Evolutionary conservation across 345 rosid genomes (phyloP).

Genomic region (Populus davidiana): DNA sequence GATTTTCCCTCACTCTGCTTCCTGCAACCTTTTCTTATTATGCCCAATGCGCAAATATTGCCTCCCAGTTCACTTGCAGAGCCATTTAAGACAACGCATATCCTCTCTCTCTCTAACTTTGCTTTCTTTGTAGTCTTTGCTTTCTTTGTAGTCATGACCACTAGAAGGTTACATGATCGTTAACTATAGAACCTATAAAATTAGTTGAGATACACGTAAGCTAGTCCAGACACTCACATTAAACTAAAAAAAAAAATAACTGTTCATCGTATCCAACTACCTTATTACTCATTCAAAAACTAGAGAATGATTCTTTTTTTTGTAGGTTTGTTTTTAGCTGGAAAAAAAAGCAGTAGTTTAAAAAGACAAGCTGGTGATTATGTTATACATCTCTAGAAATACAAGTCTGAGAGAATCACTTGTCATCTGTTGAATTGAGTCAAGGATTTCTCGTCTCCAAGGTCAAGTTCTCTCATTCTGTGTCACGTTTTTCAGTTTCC

Average conservation of each 20-base stretch:
- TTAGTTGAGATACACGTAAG: too few species aligned
- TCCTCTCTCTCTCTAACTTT: neutral
- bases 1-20: neutral
- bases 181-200: too few species aligned
- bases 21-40: neutral
- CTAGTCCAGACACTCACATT: too few species aligned
- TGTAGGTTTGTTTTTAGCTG: neutral
- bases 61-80: neutral
- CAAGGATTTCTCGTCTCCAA: conserved; percentile 12
- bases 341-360: neutral
- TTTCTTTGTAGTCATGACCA: too few species aligned
- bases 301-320: neutral
- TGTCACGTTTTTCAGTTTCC: neutral
- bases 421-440: conserved; percentile 3
- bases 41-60: neutral
- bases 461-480: conserved; percentile 17
- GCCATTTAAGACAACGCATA: neutral
- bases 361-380: neutral
- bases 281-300: neutral
- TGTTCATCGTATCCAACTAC: neutral
- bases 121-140: too few species aligned
- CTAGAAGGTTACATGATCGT: too few species aligned
- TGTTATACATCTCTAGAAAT: neutral
- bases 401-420: neutral
- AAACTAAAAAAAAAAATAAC: neutral